Conservation (phyloP, 2,329 filamentous ascomycete species). For the Beauveria brongniartii region DNA sequence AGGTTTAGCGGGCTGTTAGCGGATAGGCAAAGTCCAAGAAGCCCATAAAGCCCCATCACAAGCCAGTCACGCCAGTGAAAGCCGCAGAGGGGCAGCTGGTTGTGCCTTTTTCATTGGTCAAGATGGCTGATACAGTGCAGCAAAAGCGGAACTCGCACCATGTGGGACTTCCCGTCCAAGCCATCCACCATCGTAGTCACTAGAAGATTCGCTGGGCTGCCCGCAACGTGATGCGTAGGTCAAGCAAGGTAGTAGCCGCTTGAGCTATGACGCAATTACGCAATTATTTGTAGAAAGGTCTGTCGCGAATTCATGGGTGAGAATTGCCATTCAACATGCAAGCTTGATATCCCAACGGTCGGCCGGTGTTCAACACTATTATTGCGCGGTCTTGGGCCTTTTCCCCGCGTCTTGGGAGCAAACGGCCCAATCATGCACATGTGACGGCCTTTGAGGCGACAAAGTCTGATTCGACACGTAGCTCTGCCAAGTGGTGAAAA, state of each 20-base stretch:
- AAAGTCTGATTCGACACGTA: no score
- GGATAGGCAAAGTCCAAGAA: neutral
- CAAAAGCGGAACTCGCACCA: neutral
- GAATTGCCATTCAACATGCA: no score
- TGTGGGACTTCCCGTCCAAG: neutral
- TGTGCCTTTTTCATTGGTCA: neutral
- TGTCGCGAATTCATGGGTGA: no score
- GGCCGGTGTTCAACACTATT: no score
- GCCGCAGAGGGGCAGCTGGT: neutral
- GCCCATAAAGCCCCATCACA: neutral
- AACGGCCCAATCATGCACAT: no score
- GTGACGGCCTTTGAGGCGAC: no score
- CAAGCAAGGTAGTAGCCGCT: neutral
- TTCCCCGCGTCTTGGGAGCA: no score
- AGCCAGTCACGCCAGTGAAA: neutral
- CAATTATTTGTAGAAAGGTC: neutral
- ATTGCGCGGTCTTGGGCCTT: no score
- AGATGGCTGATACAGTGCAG: neutral
- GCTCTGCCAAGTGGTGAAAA: no score
- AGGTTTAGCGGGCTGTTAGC: neutral
- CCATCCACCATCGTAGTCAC: slow-evolving; percentile 12
- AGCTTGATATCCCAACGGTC: no score
- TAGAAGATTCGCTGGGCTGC: slow-evolving; percentile 18
- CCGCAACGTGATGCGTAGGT: neutral
- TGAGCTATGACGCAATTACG: slow-evolving; percentile 2